A percentile compares a stretch with the other conserved stretches of the same genome.
These are phyloP conservation scores for Tinospora cordifolia DNA, from an alignment of 164 flowering plant genomes.

Conservation along the genomic window DNA sequence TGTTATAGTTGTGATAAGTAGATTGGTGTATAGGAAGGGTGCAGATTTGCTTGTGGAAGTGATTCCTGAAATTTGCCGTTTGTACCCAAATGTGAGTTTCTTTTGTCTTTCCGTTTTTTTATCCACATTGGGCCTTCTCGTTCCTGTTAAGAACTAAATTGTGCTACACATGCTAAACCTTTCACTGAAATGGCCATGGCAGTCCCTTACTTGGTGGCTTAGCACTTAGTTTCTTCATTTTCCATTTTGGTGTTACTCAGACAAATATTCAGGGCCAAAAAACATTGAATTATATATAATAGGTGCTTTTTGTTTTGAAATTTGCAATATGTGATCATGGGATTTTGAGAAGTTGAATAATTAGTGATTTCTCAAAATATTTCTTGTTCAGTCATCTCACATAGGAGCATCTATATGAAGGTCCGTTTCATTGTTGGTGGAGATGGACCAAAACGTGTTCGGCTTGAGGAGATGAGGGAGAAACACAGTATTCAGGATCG, in stretches of 20 bases:
- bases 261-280: not conserved
- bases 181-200: too few species aligned
- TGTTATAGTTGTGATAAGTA: conserved; percentile 85
- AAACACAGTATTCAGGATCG: conserved; percentile 91
- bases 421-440: conserved; percentile 93
- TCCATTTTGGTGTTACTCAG: not conserved
- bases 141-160: too few species aligned
- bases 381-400: conserved; percentile 10
- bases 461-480: conserved; percentile 94
- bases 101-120: not conserved
- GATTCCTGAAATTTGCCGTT: conserved; percentile 85
- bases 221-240: not conserved
- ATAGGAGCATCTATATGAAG: conserved; percentile 28
- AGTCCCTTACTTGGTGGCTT: too few species aligned
- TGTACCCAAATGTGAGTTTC: conserved; percentile 68
- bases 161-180: too few species aligned
- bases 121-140: too few species aligned
- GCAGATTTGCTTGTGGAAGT: conserved; percentile 97
- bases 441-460: conserved; percentile 95
- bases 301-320: not conserved
- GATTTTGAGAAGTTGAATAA: not conserved
- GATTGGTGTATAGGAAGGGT: conserved; percentile 93
- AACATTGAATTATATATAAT: not conserved
- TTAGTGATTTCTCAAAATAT: not conserved
- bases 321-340: not conserved